phyloP scores from a whole-genome alignment of 352 stramenopile genomes.

The Pythium oligandrum region DNA sequence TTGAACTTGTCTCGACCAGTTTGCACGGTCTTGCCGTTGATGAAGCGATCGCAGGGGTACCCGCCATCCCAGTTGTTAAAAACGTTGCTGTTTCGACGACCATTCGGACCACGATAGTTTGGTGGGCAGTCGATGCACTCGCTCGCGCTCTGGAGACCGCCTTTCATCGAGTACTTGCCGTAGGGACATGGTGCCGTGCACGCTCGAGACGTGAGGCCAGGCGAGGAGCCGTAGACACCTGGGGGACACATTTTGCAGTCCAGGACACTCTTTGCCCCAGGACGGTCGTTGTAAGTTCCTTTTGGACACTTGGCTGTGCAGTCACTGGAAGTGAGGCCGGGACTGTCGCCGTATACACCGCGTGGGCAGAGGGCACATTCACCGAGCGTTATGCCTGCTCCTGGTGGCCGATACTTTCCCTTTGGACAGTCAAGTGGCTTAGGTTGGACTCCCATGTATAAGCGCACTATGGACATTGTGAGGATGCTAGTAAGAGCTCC shows the following conservation, averaged over 20 bases:
- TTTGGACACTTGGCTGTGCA: conserved; percentile 72
- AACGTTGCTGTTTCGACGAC: conserved; percentile 49
- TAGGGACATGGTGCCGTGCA: conserved; percentile 61
- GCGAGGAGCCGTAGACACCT: conserved; percentile 50
- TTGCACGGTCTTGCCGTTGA: conserved; percentile 38
- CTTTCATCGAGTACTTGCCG: conserved; percentile 62
- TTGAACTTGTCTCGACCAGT: conserved; percentile 32
- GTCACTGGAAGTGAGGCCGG: conserved; percentile 48
- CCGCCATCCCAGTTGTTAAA: conserved; percentile 32
- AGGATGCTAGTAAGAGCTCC: too few species aligned
- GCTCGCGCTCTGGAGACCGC: conserved; percentile 45
- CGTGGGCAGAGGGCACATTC: conserved; percentile 73
- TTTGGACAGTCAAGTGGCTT: conserved; percentile 36
- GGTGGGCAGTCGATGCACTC: conserved; percentile 56
- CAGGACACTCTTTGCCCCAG: conserved; percentile 49
- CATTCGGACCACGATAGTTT: conserved; percentile 55
- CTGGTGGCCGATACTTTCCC: conserved; percentile 59
- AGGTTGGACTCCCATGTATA: conserved; percentile 56
- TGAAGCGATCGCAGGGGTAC: conserved; percentile 56
- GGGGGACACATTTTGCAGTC: conserved; percentile 64
- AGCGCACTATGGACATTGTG: conserved; percentile 22
- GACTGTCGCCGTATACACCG: conserved; percentile 66
- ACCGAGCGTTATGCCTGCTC: conserved; percentile 32
- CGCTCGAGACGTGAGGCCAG: conserved; percentile 45
- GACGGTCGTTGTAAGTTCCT: conserved; percentile 60